These are phyloP conservation scores for Pythium chondricola DNA, from an alignment of 352 stramenopile genomes.

Conservation along the genomic window DNA sequence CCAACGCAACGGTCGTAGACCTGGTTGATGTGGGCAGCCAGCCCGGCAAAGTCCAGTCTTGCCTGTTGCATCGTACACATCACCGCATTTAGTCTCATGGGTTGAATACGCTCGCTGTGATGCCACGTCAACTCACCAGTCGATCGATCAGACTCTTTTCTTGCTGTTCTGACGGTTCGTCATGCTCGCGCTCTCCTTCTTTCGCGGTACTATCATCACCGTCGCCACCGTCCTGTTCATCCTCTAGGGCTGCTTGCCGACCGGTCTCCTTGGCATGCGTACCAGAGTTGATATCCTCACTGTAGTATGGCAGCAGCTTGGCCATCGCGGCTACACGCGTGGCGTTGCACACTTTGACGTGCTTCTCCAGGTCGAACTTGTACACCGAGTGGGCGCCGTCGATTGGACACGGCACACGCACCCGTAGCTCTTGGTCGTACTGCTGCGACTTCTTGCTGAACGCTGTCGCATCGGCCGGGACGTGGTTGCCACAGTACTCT, in stretches of 20 bases:
- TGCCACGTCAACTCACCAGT: slow-evolving; percentile 22
- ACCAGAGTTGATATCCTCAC: slow-evolving; percentile 76
- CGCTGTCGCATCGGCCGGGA: slow-evolving; percentile 29
- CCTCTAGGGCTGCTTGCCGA: too few species aligned
- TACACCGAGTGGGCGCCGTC: slow-evolving; percentile 71
- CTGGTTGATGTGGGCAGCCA: slow-evolving; percentile 39
- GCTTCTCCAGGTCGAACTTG: slow-evolving; percentile 71
- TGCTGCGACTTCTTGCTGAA: slow-evolving; percentile 61
- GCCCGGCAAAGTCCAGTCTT: slow-evolving; percentile 47
- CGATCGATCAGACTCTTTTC: slow-evolving; percentile 68
- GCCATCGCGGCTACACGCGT: slow-evolving; percentile 57
- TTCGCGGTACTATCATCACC: background rate
- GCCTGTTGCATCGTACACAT: slow-evolving; percentile 7
- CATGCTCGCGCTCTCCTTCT: slow-evolving; percentile 25
- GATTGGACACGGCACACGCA: slow-evolving; percentile 69
- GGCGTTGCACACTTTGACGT: slow-evolving; percentile 75
- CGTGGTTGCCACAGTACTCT: slow-evolving; percentile 72
- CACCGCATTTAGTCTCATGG: background rate
- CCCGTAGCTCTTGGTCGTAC: slow-evolving; percentile 42
- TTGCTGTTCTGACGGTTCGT: slow-evolving; percentile 28
- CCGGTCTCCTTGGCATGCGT: slow-evolving; percentile 14
- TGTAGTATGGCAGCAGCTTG: slow-evolving; percentile 61
- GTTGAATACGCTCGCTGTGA: background rate
- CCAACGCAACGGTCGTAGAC: slow-evolving; percentile 51
- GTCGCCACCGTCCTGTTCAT: background rate